These are phyloP conservation scores for Colletotrichum orbiculare DNA, from an alignment of 2,329 filamentous ascomycete species.

Conservation along the genomic window DNA sequence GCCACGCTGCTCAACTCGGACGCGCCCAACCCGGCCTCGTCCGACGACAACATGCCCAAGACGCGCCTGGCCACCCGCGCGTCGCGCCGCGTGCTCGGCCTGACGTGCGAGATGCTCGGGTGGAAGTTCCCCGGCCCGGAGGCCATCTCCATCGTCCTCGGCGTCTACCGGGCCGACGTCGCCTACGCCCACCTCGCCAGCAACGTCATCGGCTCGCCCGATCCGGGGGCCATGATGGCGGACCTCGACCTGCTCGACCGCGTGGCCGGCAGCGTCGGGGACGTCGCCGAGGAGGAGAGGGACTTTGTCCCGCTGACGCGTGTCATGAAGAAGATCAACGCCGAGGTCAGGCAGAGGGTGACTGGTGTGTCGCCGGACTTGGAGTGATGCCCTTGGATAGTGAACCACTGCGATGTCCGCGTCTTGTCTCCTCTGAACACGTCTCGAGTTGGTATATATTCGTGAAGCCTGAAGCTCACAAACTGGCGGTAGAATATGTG, in stretches of 20 bases:
- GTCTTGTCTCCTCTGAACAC: background rate
- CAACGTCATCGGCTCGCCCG: constrained; percentile 10
- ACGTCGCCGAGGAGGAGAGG: constrained; percentile 6
- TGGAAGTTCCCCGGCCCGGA: constrained; percentile 9
- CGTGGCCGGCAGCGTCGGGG: constrained; percentile 14
- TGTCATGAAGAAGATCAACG: constrained; percentile 19
- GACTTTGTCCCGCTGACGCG: constrained; percentile 21
- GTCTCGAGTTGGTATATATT: too few relatives aligned
- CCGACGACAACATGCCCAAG: constrained; percentile 19
- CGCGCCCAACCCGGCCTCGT: constrained; percentile 4
- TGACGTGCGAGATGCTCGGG: constrained; percentile 20
- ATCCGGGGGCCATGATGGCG: background rate
- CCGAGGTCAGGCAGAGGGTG: constrained; percentile 2
- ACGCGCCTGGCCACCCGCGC: constrained; percentile 12
- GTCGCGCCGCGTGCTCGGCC: constrained; percentile 18
- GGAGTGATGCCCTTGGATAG: background rate
- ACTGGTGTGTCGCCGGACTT: background rate
- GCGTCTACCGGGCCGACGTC: constrained; percentile 15
- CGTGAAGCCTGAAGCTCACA: too few relatives aligned
- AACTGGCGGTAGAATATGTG: too few relatives aligned
- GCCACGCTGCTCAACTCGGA: constrained; percentile 24
- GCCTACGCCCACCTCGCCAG: constrained; percentile 22
- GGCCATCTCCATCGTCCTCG: constrained; percentile 2
- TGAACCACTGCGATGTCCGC: too few relatives aligned
- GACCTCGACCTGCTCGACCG: constrained; percentile 21